Percentiles rank a stretch among this genome's conserved stretches.
These are phyloP conservation scores for Pisolithus microcarpus DNA, from an alignment of 768 basidiomycete genomes.

Conservation along the genomic window DNA sequence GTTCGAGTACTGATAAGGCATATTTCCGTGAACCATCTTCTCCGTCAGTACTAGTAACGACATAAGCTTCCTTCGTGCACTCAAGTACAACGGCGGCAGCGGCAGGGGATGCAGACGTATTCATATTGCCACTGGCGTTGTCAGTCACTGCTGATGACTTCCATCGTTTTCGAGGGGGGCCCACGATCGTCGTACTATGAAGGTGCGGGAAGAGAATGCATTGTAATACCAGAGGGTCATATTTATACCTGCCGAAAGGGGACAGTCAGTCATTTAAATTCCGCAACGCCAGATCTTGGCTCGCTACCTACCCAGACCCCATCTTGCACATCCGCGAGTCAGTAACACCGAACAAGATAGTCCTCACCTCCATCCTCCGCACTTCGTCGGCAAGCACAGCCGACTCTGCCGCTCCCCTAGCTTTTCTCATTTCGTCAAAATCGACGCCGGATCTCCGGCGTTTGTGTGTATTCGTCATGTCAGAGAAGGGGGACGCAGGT, in stretches of 20 bases:
- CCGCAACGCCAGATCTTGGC: background rate
- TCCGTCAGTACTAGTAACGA: constrained; percentile 10
- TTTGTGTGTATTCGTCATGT: constrained; percentile 32
- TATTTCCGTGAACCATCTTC: constrained; percentile 8
- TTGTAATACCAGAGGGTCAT: constrained; percentile 37
- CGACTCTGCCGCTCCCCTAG: constrained; percentile 13
- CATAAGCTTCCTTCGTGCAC: constrained; percentile 15
- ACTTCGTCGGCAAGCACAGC: constrained; percentile 31
- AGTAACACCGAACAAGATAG: constrained; percentile 41
- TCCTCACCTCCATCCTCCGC: constrained; percentile 36
- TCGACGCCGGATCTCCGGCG: constrained; percentile 18
- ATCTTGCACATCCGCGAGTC: constrained; percentile 26
- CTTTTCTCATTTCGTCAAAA: constrained; percentile 16
- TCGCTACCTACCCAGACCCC: constrained; percentile 37
- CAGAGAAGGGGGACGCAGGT: constrained; percentile 22
- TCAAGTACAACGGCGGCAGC: constrained; percentile 22
- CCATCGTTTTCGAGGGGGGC: constrained; percentile 21
- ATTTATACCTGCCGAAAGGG: constrained; percentile 41
- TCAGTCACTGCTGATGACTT: constrained; percentile 14
- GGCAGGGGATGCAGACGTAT: constrained; percentile 3
- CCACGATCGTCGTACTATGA: constrained; percentile 8
- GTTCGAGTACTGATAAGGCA: constrained; percentile 12
- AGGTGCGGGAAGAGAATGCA: constrained; percentile 39
- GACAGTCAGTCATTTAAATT: background rate
- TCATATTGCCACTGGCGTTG: constrained; percentile 6